Base-by-base conservation (phyloP, 2,329 filamentous ascomycete species). In the Aspergillus chevalieri region DNA sequence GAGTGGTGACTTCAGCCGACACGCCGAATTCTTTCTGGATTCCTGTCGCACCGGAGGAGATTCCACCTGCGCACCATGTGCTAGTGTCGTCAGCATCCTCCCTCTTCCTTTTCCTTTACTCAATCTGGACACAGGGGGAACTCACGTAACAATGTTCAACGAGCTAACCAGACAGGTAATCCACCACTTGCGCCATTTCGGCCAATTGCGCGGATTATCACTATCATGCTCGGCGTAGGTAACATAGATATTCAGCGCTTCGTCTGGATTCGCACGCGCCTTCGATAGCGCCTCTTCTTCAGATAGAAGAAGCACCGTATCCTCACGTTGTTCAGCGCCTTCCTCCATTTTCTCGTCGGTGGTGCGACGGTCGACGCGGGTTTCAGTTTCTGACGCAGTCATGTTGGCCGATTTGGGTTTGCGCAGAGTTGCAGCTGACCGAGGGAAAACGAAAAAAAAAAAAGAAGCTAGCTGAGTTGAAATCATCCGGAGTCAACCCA, bases 161-260 rank as follows among this genome's bases (percentile, higher is more conserved):
- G 66, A 60, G 50, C 71, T 67, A 17, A 65, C 67, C n/a, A 73
- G 57, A 28, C 61, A 57, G 5, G 68, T 72, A 36, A 72, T 72
- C 51, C 70, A 73, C 70, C 70, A 73, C 50, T 69, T 70, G 24
- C 62, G 63, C 53, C 52, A 62, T 39, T 59, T 63, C 2, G 66
- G 61, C 67, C 69, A 74, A 42, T 71, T 65, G 33, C 69, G 63
- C 8, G 72, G 72, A 48, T 72, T 72, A 28, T 72, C 69, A 6
- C 30, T 47, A 33, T 65, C 62, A 6, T 53, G 41, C 4, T 43
- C 30, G 6, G 46, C 50, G 28, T 59, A 65, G 2, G 52, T 56
- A 14, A 64, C 50, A 17, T 52, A 44, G 28, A 65, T 55, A 2
- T 60, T 59, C 3, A 62, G 43, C 0, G 61, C 60, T 5, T 59